Base-by-base conservation (phyloP, 163 green algal species). In the Smithsoniella earleae region DNA sequence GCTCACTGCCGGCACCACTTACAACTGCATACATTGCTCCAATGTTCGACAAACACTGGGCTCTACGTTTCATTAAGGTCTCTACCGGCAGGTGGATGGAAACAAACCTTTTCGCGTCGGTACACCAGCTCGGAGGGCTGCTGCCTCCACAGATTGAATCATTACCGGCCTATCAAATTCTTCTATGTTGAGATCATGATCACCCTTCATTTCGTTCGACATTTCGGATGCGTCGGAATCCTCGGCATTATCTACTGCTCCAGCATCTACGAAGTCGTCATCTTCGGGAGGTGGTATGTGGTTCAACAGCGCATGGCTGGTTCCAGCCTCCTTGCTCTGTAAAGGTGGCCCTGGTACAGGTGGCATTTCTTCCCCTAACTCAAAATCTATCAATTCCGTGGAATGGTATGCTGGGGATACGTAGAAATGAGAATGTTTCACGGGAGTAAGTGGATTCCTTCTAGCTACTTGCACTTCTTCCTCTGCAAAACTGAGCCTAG, bases 221-320 rank as follows among this genome's bases (percentile, higher is more conserved):
- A 69, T 69, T 31, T 69, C 58, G 20, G 58, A 69, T 69, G 58
- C 58, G 16, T 69, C 58, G 40, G 58, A 69, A 69, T 69, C 58
- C 20, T 69, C 58, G 40, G 6, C 58, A 33, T 34, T 13, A 43
- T 69, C 58, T 5, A 69, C 58, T n/a, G 58, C 58, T 25, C 58
- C 58, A 37, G 58, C 58, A 43, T 69, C 58, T 25, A 69, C 27
- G 25, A 69, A 38, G 58, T 69, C 58, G 6, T 69, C 58, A 3
- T 69, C 58, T 28, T 38, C 58, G 31, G 58, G 8, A n/a, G 5
- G n/a, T 16, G 22, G n/a, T 69, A 33, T 43, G 27, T 13, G 6
- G 8, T 25, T 16, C n/a, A 33, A 30, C 18, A 8, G 58, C 0
- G 30, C 27, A 37, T 5, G 58, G 58, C 40, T 10, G 10, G 40